Evolutionary conservation across 768 basidiomycete genomes (phyloP), one percentile per base, ranked within the genome.

Genomic region (Russula emetica): DNA sequence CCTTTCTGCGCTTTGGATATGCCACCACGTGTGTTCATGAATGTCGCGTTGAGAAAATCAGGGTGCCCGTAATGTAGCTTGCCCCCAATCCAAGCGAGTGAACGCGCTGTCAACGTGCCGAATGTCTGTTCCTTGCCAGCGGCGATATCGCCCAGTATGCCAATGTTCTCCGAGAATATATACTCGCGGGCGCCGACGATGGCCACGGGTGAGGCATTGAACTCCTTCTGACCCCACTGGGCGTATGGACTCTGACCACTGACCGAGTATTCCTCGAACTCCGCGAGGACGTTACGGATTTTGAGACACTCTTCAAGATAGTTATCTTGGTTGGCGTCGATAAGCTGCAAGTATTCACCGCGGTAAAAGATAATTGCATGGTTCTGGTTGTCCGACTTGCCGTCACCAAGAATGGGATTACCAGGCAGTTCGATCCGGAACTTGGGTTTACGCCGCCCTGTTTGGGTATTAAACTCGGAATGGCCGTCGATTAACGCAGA

Each of bases 111-210:
- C 66, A 99, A 85, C 1, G 97, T 98, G 73, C 97, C 97, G 75
- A 99, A 99, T 44, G 97, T 99, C 76, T 98, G 97, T 76, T 99
- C 97, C 80, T 99, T 98, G 20, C 97, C 95, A 65, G 97, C 97
- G 47, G 97, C 97, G 51, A 99, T 83, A 76, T 99, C 97, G 71
- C 97, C 97, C 53, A 99, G 82, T 70, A 98, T 96, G 81, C 97
- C 97, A 67, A 98, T 98, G 73, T 98, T 98, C 79, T 99, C 97
- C 58, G 97, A 98, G 79, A 99, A 99, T 74, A 99, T 98, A 76
- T 99, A 99, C 80, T 99, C 96, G 77, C 97, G 87, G 11, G 97
- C 96, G 75, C 96, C 97, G 67, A 99, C 91, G 67, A 99, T 99
- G 18, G 97, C 96, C 24, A 98, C 90, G 20, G 97, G 97, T 24